Evolutionary conservation across 352 stramenopile genomes (phyloP), one percentile per base, ranked within the genome.

Genomic region (Elongisporangium senticosum): DNA sequence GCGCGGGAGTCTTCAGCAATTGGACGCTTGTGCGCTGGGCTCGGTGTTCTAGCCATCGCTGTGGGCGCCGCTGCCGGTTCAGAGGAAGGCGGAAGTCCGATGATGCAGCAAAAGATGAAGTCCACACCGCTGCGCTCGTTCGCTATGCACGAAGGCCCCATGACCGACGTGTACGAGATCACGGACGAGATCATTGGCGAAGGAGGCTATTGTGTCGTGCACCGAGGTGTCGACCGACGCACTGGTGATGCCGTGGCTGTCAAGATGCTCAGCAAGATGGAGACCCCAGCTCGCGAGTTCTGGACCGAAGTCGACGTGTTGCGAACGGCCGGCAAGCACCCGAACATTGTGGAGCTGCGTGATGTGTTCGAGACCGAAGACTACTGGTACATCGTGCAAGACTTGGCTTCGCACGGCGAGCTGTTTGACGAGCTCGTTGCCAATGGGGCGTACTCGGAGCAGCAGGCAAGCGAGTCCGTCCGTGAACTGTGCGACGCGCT

Each of bases 341-440:
- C 79, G 4, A 91, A 89, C 56, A 90, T 93, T 64, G 79, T 91
- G 74, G 67, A 89, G 48, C 58, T 93, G n/a, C 63, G 78, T 55
- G 81, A 67, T 24, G 85, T 86, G 19, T 93, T 82, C 59, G 83
- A 91, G 65, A 88, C 73, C 24, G 76, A 88, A 21, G 74, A 72
- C 26, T 77, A 66, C 55, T 93, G 81, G 81, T 91, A 87, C 60
- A 91, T 93, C 59, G 83, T 93, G 14, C 77, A 89, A 62, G 85
- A 96, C 48, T 72, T 94, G 51, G 83, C 87, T 26, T 78, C 84
- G n/a, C 85, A 88, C 39, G 86, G 85, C 23, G 88, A 96, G 65
- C 68, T 96, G 2, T 95, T 96, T 43, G 88, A 96, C 63, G 82
- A 93, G 67, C 63, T 96, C 51, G 77, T 94, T 48, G 72, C 78